Conservation (phyloP, 2,329 filamentous ascomycete genomes). For the Amylocarpus encephaloides region DNA sequence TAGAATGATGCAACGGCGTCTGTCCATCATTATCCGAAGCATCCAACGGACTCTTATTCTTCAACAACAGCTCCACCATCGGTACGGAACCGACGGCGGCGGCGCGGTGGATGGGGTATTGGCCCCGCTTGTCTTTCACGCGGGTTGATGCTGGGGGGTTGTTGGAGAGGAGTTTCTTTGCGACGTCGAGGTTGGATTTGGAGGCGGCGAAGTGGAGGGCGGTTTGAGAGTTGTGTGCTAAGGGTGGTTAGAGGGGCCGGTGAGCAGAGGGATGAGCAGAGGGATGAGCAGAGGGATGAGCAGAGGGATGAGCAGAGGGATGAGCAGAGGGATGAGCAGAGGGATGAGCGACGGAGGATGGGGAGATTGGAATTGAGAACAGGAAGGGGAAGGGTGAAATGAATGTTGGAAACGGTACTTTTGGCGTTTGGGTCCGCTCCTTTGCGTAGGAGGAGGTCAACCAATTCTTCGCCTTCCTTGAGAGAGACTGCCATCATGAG, state of each 20-base stretch:
- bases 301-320: not conserved
- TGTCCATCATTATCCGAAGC: slow-evolving; percentile 75
- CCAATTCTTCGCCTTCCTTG: slow-evolving; percentile 62
- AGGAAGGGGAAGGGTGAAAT: too few species aligned
- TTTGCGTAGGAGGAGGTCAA: slow-evolving; percentile 61
- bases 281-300: too few species aligned
- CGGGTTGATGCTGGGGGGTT: slow-evolving; percentile 67
- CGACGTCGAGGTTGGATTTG: slow-evolving; percentile 79
- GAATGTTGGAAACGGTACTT: slow-evolving; percentile 44
- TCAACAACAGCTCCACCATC: slow-evolving; percentile 73
- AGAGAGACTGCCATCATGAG: slow-evolving; percentile 77
- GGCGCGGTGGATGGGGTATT: slow-evolving; percentile 84
- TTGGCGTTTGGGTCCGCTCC: slow-evolving; percentile 68
- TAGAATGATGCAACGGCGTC: slow-evolving; percentile 83
- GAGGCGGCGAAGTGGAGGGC: slow-evolving; percentile 88
- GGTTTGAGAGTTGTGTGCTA: slow-evolving; percentile 66
- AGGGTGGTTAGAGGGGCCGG: slow-evolving; percentile 7
- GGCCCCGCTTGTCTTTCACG: slow-evolving; percentile 78
- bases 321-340: slow-evolving; percentile 16
- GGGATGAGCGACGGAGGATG: not conserved
- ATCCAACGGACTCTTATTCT: slow-evolving; percentile 74
- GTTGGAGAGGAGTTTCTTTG: slow-evolving; percentile 66
- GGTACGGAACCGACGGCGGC: slow-evolving; percentile 86
- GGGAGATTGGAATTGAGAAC: too few species aligned
- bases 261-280: not conserved